These are phyloP conservation scores for Brassica carinata DNA, from an alignment of 345 rosid species.

Conservation along the genomic window DNA sequence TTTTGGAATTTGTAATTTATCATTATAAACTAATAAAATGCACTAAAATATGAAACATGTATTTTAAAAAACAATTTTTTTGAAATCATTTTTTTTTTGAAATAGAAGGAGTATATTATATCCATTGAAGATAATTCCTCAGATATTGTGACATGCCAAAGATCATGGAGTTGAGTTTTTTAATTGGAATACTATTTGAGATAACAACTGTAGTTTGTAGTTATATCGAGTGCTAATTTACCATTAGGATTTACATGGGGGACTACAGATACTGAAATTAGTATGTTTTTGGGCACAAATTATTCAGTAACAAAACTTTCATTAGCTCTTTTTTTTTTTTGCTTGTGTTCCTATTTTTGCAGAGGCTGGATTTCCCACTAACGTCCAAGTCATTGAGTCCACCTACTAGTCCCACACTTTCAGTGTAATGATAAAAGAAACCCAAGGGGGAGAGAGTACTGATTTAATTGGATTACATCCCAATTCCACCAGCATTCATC, in stretches of 20 bases:
- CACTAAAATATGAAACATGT: too few relatives aligned
- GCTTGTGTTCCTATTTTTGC: constrained; percentile 3
- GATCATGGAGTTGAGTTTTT: neutral
- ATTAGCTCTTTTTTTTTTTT: constrained; percentile 1
- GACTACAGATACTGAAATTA: neutral
- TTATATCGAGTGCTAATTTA: neutral
- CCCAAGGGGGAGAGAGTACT: neutral
- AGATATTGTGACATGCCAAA: neutral
- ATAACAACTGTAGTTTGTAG: neutral
- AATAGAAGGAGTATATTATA: neutral
- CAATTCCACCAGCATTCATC: constrained; percentile 22
- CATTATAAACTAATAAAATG: too few relatives aligned
- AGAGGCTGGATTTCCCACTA: constrained; percentile 26
- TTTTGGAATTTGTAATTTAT: too few relatives aligned
- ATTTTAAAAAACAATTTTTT: too few relatives aligned
- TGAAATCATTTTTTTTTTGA: too few relatives aligned
- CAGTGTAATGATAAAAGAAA: constrained; percentile 10
- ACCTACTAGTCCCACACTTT: constrained; percentile 25
- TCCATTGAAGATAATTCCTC: neutral
- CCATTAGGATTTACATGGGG: neutral
- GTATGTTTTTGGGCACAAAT: neutral
- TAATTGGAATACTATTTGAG: neutral
- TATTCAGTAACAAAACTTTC: neutral
- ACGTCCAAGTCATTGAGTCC: constrained; percentile 25
- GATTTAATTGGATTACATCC: constrained; percentile 5